These are phyloP conservation scores for Lachancea quebecensis DNA, from an alignment of 805 yeast species.

Conservation along the genomic window DNA sequence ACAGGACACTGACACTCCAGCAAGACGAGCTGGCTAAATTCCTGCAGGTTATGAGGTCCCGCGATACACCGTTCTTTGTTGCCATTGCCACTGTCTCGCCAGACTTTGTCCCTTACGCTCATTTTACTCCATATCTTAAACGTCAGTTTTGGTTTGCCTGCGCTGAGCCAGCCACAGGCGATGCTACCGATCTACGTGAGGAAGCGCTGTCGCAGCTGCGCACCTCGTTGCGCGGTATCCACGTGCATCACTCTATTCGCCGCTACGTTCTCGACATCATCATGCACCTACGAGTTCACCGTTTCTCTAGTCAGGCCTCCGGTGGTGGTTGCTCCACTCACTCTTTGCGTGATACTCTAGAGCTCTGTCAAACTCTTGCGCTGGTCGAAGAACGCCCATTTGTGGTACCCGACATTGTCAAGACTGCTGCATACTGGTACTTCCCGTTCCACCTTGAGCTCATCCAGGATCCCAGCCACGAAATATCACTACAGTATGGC, in stretches of 20 bases:
- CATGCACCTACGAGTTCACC: slow-evolving; percentile 48
- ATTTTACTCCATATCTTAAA: slow-evolving; percentile 26
- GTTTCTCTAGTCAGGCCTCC: slow-evolving; percentile 38
- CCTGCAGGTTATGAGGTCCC: slow-evolving; percentile 3
- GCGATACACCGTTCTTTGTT: slow-evolving; percentile 1
- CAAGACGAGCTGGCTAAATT: slow-evolving; percentile 5
- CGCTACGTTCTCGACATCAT: slow-evolving; percentile 54
- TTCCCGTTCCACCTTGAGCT: slow-evolving; percentile 48
- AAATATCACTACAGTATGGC: slow-evolving; percentile 25
- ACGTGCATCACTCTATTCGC: slow-evolving; percentile 40
- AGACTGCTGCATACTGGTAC: slow-evolving; percentile 40
- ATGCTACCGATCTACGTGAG: neutral
- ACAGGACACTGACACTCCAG: slow-evolving; percentile 1
- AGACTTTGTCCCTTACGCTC: slow-evolving; percentile 4
- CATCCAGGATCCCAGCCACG: slow-evolving; percentile 34
- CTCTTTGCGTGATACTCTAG: slow-evolving; percentile 39
- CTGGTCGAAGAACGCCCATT: slow-evolving; percentile 32
- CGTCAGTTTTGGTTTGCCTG: slow-evolving; percentile 36
- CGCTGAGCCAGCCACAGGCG: slow-evolving; percentile 9
- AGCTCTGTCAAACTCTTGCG: slow-evolving; percentile 37
- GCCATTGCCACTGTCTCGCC: slow-evolving; percentile 7
- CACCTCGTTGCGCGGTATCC: slow-evolving; percentile 17
- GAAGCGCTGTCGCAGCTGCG: neutral
- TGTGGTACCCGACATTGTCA: slow-evolving; percentile 48
- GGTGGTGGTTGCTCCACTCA: slow-evolving; percentile 47